Conservation (phyloP, 1,139 yeast species). For the Sugiyamaella japonica region DNA sequence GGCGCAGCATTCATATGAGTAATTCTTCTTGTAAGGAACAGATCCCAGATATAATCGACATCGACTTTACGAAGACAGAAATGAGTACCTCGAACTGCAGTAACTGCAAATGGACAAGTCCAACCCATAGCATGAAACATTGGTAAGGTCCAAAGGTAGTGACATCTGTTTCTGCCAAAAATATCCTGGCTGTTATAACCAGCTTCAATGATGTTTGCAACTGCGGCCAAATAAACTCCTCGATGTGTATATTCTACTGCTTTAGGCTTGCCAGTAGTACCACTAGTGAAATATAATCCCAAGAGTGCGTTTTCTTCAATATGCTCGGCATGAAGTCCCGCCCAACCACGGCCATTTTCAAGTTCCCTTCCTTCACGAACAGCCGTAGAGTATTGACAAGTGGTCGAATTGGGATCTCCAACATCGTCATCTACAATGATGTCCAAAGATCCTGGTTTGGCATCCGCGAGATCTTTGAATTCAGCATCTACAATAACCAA, state of each 20-base stretch:
- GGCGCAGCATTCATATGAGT: conserved; percentile 46
- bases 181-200: conserved; percentile 38
- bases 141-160: conserved; percentile 44
- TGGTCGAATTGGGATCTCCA: conserved; percentile 26
- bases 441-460: conserved; percentile 19
- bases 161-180: conserved; percentile 37
- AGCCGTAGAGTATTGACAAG: conserved; percentile 34
- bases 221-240: conserved; percentile 40
- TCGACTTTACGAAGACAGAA: conserved; percentile 42
- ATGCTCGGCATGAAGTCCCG: conserved; percentile 34
- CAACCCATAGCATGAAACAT: conserved; percentile 46
- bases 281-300: conserved; percentile 59
- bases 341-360: conserved; percentile 29
- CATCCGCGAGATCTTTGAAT: conserved; percentile 34
- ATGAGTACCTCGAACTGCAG: conserved; percentile 44
- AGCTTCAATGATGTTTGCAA: conserved; percentile 40
- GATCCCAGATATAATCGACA: conserved; percentile 41
- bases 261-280: conserved; percentile 77
- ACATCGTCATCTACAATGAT: conserved; percentile 38
- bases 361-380: conserved; percentile 31
- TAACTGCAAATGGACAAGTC: conserved; percentile 44
- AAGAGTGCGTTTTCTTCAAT: conserved; percentile 38
- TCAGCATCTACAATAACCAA: conserved; percentile 41
- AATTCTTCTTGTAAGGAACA: conserved; percentile 36
- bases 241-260: conserved; percentile 67